These are phyloP conservation scores for Trichoderma simmonsii DNA, from an alignment of 2,329 filamentous ascomycete species.

Conservation along the genomic window DNA sequence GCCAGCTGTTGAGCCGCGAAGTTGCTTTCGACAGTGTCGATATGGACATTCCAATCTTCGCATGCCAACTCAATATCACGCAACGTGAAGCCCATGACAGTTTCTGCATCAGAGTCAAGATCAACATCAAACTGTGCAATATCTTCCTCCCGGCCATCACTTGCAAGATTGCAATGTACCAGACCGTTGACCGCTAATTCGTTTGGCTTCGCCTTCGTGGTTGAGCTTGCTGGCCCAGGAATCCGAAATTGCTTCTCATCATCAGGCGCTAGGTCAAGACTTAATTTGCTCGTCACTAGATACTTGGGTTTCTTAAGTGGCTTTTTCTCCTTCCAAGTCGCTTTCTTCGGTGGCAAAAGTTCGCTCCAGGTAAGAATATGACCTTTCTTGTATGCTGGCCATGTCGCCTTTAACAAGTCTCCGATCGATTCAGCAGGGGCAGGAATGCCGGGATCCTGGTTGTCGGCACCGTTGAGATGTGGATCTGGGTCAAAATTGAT, in stretches of 20 bases:
- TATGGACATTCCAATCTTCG: slow-evolving; percentile 74
- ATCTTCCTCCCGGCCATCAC: slow-evolving; percentile 34
- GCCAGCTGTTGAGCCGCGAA: slow-evolving; percentile 34
- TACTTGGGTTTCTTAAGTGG: slow-evolving; percentile 77
- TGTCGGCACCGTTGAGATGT: slow-evolving; percentile 42
- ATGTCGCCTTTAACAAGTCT: slow-evolving; percentile 75
- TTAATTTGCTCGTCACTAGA: slow-evolving; percentile 82
- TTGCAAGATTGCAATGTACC: slow-evolving; percentile 43
- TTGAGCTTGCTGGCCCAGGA: slow-evolving; percentile 54
- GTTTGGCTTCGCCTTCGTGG: slow-evolving; percentile 55
- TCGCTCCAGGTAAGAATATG: slow-evolving; percentile 76
- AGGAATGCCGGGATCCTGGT: slow-evolving; percentile 62
- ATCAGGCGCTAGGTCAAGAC: slow-evolving; percentile 79
- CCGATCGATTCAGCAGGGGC: slow-evolving; percentile 68
- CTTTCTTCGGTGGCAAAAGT: slow-evolving; percentile 76
- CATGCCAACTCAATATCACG: slow-evolving; percentile 82
- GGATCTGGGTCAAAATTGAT: slow-evolving; percentile 50
- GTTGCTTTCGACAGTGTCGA: slow-evolving; percentile 45
- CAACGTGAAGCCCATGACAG: slow-evolving; percentile 70
- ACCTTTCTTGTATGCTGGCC: slow-evolving; percentile 75
- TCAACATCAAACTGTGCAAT: slow-evolving; percentile 46
- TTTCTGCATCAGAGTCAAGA: slow-evolving; percentile 57
- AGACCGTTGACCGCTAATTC: slow-evolving; percentile 49
- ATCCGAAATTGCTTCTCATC: slow-evolving; percentile 83
- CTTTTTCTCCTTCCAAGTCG: slow-evolving; percentile 73